phyloP scores from a whole-genome alignment of 2,329 filamentous ascomycete genomes.

The Nemania serpens region DNA sequence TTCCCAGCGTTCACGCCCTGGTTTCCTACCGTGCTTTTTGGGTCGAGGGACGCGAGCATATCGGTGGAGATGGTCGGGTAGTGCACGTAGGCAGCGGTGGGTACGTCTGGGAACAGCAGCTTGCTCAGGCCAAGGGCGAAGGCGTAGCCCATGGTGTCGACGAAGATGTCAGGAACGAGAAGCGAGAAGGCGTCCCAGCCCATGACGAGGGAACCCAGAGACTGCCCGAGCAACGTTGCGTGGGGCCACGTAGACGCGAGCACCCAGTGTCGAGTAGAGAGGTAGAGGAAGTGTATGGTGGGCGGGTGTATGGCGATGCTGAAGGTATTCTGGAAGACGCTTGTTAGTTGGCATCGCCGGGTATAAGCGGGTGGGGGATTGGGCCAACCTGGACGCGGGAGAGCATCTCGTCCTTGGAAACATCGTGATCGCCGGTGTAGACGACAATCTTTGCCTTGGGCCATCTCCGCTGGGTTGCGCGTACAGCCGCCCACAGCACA shows the following conservation, averaged over 20 bases:
- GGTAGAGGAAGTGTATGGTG: conserved; percentile 85
- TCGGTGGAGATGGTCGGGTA: conserved; percentile 98
- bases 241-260: conserved; percentile 85
- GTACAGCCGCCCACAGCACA: conserved; percentile 94
- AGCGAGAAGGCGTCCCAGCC: conserved; percentile 94
- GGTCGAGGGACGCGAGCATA: conserved; percentile 85
- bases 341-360: conserved; percentile 8
- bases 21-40: conserved; percentile 58
- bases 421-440: conserved; percentile 94
- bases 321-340: conserved; percentile 72
- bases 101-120: conserved; percentile 76
- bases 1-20: conserved; percentile 84
- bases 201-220: conserved; percentile 82
- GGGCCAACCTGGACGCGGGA: conserved; percentile 69
- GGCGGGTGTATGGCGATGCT: conserved; percentile 88
- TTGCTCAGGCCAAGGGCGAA: conserved; percentile 85
- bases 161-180: conserved; percentile 87
- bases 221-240: conserved; percentile 94
- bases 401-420: conserved; percentile 79
- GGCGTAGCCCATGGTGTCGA: conserved; percentile 98
- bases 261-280: conserved; percentile 85
- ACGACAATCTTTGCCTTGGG: conserved; percentile 88
- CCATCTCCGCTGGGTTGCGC: conserved; percentile 86
- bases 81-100: conserved; percentile 93
- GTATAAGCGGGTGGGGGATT: background rate